Conservation (phyloP, 306 rosid species). For the Vigna trinervia region DNA sequence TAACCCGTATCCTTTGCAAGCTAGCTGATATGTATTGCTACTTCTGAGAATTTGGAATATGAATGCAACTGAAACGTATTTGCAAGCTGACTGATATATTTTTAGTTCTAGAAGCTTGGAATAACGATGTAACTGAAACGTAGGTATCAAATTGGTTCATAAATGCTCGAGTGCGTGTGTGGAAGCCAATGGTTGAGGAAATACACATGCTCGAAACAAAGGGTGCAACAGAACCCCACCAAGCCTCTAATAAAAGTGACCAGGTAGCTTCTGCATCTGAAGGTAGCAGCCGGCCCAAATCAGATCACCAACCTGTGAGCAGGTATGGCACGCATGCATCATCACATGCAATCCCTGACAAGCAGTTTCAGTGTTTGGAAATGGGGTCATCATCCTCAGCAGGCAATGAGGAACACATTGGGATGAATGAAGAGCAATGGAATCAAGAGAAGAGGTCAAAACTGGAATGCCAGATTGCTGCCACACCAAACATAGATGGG, state of each 20-base stretch:
- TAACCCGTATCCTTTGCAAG: not conserved
- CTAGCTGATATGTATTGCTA: not conserved
- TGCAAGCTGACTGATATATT: not conserved
- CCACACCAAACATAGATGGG: constrained; percentile 56
- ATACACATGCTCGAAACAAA: constrained; percentile 89
- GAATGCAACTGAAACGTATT: constrained; percentile 31
- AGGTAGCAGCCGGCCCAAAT: constrained; percentile 38
- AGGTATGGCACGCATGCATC: constrained; percentile 22
- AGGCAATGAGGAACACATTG: constrained; percentile 42
- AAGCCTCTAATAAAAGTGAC: constrained; percentile 39
- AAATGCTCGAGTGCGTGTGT: constrained; percentile 92
- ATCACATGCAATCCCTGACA: constrained; percentile 26
- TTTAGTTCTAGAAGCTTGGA: not conserved
- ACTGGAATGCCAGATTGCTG: constrained; percentile 49
- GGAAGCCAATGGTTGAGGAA: constrained; percentile 99
- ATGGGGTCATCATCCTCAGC: constrained; percentile 42
- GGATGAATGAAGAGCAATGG: constrained; percentile 46
- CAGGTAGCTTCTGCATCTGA: constrained; percentile 44
- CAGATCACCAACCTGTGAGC: constrained; percentile 17
- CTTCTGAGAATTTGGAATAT: not conserved
- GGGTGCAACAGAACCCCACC: constrained; percentile 49
- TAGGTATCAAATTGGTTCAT: constrained; percentile 99
- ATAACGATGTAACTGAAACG: constrained; percentile 23
- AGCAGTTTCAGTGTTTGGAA: constrained; percentile 53
- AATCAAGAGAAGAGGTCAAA: constrained; percentile 72